Evolutionary conservation across 2,329 filamentous ascomycete genomes (phyloP).

Genomic region (Colletotrichum phormii): DNA sequence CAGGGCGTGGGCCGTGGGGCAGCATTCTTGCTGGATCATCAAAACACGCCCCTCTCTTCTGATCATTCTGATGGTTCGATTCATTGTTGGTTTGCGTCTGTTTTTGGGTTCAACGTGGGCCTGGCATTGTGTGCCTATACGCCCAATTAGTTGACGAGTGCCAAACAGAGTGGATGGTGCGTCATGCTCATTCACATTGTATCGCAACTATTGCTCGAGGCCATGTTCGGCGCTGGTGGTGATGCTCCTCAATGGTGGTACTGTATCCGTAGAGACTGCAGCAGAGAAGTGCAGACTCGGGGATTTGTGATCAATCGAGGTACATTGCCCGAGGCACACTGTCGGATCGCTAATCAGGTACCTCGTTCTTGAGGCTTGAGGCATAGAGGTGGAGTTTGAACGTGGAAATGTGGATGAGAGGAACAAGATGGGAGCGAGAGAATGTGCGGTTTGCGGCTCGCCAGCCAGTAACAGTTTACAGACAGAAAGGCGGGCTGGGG

Average conservation of each 20-base stretch:
- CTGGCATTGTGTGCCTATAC: neutral
- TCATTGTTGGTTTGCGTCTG: neutral
- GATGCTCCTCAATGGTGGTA: neutral
- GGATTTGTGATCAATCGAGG: neutral
- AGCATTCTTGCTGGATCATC: neutral
- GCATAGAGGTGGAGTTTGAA: neutral
- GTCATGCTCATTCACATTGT: neutral
- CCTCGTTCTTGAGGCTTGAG: no score
- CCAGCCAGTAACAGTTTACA: no score
- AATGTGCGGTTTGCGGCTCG: neutral
- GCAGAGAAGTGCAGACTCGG: neutral
- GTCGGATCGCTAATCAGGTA: neutral
- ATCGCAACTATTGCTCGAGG: neutral
- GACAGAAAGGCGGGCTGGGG: neutral
- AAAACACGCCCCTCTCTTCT: neutral
- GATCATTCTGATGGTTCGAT: neutral
- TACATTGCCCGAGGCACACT: neutral
- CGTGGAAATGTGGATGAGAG: neutral
- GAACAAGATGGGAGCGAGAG: neutral
- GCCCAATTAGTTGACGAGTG: neutral
- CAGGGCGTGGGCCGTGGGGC: neutral
- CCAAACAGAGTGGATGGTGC: neutral
- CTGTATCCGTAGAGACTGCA: no score
- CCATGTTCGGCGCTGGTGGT: neutral
- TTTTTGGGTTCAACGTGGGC: neutral